Percentiles rank a stretch among this genome's conserved stretches.
Conservation (phyloP, 768 basidiomycete genomes). For the Gloeopeniophorella convolvens region DNA sequence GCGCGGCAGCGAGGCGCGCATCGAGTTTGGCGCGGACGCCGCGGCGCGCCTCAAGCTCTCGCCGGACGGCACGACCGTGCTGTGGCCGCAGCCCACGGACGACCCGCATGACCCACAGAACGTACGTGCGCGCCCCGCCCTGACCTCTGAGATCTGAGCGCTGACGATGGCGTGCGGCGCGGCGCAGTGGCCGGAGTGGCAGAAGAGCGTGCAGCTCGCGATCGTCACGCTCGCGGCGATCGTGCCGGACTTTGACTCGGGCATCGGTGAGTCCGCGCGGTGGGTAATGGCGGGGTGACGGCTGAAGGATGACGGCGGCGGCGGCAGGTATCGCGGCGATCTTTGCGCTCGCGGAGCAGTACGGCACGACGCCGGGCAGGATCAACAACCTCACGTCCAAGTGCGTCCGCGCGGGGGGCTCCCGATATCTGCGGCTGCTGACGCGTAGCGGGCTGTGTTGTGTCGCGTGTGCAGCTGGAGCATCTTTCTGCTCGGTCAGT, state of each 20-base stretch:
- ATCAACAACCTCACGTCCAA: constrained; percentile 61
- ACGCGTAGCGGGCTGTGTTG: too few species aligned
- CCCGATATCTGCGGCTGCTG: too few species aligned
- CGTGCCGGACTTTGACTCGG: constrained; percentile 63
- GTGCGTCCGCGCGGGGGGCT: too few species aligned
- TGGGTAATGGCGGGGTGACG: not conserved
- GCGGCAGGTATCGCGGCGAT: constrained; percentile 50
- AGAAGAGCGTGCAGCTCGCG: constrained; percentile 50
- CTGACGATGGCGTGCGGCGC: too few species aligned
- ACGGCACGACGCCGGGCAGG: constrained; percentile 44
- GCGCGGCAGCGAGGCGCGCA: constrained; percentile 45
- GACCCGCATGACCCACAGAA: constrained; percentile 62
- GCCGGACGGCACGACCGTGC: constrained; percentile 47
- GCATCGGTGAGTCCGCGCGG: constrained; percentile 47
- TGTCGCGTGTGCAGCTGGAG: constrained; percentile 61
- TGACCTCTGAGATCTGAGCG: not conserved
- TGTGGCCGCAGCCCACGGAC: constrained; percentile 67
- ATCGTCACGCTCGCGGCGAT: constrained; percentile 60
- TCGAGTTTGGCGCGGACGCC: constrained; percentile 52
- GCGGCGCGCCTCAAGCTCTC: constrained; percentile 53
- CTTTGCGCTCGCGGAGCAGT: constrained; percentile 52
- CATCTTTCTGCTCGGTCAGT: constrained; percentile 56
- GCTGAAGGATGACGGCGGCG: not conserved
- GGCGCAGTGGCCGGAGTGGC: constrained; percentile 46
- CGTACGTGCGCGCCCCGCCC: constrained; percentile 26